Evolutionary conservation across 176 grass and related monocot species (phyloP).

Genomic region (Bothriochloa decipiens): DNA sequence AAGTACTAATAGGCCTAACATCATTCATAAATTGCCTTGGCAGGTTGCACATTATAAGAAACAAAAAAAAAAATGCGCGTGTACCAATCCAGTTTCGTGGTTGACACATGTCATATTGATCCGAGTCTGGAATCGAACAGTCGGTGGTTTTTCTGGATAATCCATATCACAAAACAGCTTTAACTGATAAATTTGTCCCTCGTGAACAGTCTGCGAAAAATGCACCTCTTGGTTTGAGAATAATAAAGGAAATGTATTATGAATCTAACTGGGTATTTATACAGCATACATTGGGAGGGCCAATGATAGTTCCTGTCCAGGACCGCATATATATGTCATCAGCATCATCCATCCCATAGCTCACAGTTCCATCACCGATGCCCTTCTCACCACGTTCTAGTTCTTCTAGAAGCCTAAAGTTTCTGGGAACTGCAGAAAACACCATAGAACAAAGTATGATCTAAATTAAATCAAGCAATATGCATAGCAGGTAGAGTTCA

Average conservation of each 20-base stretch:
- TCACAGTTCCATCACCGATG: slow-evolving; percentile 86
- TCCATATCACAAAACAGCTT: slow-evolving; percentile 75
- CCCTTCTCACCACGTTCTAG: slow-evolving; percentile 82
- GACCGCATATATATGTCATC: slow-evolving; percentile 86
- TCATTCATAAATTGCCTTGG: slow-evolving; percentile 33
- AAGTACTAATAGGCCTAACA: slow-evolving; percentile 40
- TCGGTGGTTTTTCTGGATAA: slow-evolving; percentile 79
- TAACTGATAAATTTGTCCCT: slow-evolving; percentile 79
- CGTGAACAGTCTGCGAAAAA: slow-evolving; percentile 71
- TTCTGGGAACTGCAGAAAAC: slow-evolving; percentile 67
- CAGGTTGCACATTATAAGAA: not conserved
- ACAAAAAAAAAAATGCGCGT: not conserved
- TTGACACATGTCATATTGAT: slow-evolving; percentile 76
- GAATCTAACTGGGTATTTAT: slow-evolving; percentile 22
- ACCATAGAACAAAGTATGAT: slow-evolving; percentile 20
- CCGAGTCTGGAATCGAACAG: slow-evolving; percentile 68
- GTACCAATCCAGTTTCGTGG: slow-evolving; percentile 73
- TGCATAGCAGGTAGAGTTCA: not conserved
- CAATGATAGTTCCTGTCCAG: slow-evolving; percentile 87
- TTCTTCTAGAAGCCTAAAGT: slow-evolving; percentile 84
- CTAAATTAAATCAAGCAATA: slow-evolving; percentile 4
- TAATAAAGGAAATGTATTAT: slow-evolving; percentile 31
- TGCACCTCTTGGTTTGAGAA: slow-evolving; percentile 10
- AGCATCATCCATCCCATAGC: slow-evolving; percentile 91
- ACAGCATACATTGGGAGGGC: slow-evolving; percentile 67